Base-by-base conservation (phyloP, 2,329 filamentous ascomycete species). In the Ceratocystis cacaofunesta region DNA sequence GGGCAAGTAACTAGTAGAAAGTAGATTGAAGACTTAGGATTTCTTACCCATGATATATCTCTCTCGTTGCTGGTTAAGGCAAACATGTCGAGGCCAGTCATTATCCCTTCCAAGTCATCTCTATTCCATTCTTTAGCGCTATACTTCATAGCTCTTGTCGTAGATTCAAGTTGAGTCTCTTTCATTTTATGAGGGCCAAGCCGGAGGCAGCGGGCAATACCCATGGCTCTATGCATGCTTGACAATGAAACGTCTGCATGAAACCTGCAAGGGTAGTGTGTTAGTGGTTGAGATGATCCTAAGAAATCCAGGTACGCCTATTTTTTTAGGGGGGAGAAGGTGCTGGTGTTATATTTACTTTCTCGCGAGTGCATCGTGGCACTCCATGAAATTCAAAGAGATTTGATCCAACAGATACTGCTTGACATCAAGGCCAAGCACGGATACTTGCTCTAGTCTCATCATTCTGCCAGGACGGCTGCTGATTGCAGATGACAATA, bases 41-140 rank as follows among this genome's bases (percentile, higher is more conserved):
- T 61, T 15, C 81, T 66, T 75, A 87, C 87, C 76, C 90, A 85
- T 66, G 88, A 81, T 63, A 92, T 75, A 72, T 95, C 90, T n/a
- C 87, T 85, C 36, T 80, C 79, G 19, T 84, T 81, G 65, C 87
- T 86, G 69, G 87, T 84, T 32, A 92, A 78, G 58, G 95, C 84
- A 74, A 97, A 97, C 75, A 97, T 82, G 74, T 97, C 94, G 73
- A 95, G 95, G 15, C 87, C 88, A 22, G 86, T 88, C 17, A 97
- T 77, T 1, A 87, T 87, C 66, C 82, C 81, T 72, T 96, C 92
- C 22, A 96, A 36, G 63, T 65, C 62, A 22, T 19, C 36, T 61
- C 48, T 46, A 28, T 61, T 60, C 61, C 60, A 65, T 12, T 62
- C 30, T 30, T 60, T 50, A 12, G 44, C 32, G 4, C 30, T 41